Conservation (phyloP, 2,329 filamentous ascomycete species). For the Paecilomyces variotii region DNA sequence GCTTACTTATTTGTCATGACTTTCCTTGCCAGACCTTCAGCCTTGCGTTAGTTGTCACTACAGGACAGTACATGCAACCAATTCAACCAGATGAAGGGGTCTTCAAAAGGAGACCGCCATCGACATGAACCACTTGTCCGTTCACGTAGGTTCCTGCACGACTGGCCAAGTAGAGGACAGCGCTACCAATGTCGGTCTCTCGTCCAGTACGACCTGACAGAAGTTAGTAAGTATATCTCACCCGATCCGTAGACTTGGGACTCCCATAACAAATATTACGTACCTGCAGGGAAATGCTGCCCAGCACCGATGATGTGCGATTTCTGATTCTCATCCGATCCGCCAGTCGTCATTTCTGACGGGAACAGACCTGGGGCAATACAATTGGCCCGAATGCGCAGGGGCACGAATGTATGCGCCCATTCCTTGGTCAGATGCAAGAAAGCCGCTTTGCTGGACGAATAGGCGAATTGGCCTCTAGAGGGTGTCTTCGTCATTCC, state of each 20-base stretch:
- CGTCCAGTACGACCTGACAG: conserved; percentile 39
- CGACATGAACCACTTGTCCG: conserved; percentile 34
- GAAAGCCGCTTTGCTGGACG: conserved; percentile 40
- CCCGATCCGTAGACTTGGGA: background rate
- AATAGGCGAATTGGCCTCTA: conserved; percentile 47
- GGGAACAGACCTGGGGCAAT: conserved; percentile 53
- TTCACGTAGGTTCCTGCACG: conserved; percentile 41
- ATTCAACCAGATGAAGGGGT: background rate
- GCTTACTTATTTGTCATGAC: background rate
- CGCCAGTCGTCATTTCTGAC: conserved; percentile 49
- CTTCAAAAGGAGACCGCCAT: conserved; percentile 11
- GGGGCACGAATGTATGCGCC: conserved; percentile 45
- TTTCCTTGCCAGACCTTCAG: background rate
- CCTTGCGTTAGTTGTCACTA: background rate
- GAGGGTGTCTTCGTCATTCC: conserved; percentile 45
- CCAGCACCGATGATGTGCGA: conserved; percentile 45
- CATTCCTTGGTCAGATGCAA: conserved; percentile 51
- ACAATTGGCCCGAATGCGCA: conserved; percentile 50
- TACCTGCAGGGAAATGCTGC: conserved; percentile 40
- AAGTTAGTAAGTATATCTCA: background rate
- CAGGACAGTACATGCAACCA: background rate
- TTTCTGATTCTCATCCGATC: conserved; percentile 47
- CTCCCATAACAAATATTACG: conserved; percentile 10
- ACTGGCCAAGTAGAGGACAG: conserved; percentile 45
- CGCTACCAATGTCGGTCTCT: conserved; percentile 52